Conservation (phyloP, 768 basidiomycete species). For the Tricholoma flavovirens region DNA sequence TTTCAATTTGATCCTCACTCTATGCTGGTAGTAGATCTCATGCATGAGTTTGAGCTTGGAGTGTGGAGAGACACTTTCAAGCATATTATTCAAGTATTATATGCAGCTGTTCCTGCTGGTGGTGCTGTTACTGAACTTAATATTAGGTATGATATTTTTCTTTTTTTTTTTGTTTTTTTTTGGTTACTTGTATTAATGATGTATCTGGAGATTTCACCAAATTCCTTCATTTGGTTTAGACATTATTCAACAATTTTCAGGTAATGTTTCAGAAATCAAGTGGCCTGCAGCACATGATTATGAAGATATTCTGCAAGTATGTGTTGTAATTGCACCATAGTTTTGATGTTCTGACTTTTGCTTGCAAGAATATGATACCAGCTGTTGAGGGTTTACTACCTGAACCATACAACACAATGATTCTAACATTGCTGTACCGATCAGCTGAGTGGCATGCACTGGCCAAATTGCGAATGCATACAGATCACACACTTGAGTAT, state of each 20-base stretch:
- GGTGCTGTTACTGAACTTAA: not conserved
- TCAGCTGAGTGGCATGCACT: no score
- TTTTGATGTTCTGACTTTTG: not conserved
- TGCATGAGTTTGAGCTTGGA: slow-evolving; percentile 34
- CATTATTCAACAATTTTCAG: slow-evolving; percentile 24
- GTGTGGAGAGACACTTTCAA: slow-evolving; percentile 27
- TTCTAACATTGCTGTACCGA: no score
- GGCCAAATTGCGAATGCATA: no score
- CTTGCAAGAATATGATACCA: no score
- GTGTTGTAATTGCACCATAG: no score
- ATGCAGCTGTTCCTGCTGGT: slow-evolving; percentile 5
- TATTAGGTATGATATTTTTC: not conserved
- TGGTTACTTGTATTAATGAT: no score
- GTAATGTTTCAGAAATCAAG: slow-evolving; percentile 21
- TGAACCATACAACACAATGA: no score
- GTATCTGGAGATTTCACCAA: no score
- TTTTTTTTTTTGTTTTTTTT: no score
- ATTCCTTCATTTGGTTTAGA: slow-evolving; percentile 10
- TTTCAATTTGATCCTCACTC: slow-evolving; percentile 17
- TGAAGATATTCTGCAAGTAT: slow-evolving; percentile 25
- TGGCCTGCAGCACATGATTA: slow-evolving; percentile 27
- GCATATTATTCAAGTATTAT: slow-evolving; percentile 26
- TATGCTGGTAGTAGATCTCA: slow-evolving; percentile 23
- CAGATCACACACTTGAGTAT: no score
- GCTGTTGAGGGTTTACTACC: no score